phyloP scores from a whole-genome alignment of 1,284 basidiomycete genomes.

The Puccinia triticina region DNA sequence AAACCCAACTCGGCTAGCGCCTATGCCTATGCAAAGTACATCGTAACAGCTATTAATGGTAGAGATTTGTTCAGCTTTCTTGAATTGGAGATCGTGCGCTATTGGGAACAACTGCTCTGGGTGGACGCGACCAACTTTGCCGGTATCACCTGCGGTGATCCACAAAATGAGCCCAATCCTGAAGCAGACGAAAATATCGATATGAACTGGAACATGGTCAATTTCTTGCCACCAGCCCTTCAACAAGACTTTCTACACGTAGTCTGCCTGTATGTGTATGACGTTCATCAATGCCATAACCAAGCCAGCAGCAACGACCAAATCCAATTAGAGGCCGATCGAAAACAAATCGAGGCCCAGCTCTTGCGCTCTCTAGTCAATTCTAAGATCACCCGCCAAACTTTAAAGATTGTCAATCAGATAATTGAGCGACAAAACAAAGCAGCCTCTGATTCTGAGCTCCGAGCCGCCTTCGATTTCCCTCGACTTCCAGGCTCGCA shows the following conservation, averaged over 20 bases:
- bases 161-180: conserved; percentile 56
- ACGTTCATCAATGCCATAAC: conserved; percentile 73
- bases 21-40: conserved; percentile 88
- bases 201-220: conserved; percentile 93
- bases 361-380: conserved; percentile 74
- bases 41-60: conserved; percentile 87
- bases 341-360: conserved; percentile 65
- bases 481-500: conserved; percentile 85
- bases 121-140: conserved; percentile 95
- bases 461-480: conserved; percentile 68
- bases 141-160: conserved; percentile 81
- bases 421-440: conserved; percentile 67
- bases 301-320: conserved; percentile 67
- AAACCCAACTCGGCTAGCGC: conserved; percentile 92
- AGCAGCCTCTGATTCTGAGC: conserved; percentile 67
- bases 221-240: conserved; percentile 82
- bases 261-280: conserved; percentile 81
- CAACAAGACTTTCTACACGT: conserved; percentile 77
- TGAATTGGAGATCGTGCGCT: conserved; percentile 80
- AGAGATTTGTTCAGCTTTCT: conserved; percentile 95
- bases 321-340: conserved; percentile 66
- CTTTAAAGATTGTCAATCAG: conserved; percentile 74
- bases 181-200: conserved; percentile 65
- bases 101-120: conserved; percentile 93
- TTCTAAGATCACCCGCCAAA: conserved; percentile 77